Evolutionary conservation across 176 grass and related monocot genomes (phyloP).

Genomic region (Cenchrus fungigraminus): DNA sequence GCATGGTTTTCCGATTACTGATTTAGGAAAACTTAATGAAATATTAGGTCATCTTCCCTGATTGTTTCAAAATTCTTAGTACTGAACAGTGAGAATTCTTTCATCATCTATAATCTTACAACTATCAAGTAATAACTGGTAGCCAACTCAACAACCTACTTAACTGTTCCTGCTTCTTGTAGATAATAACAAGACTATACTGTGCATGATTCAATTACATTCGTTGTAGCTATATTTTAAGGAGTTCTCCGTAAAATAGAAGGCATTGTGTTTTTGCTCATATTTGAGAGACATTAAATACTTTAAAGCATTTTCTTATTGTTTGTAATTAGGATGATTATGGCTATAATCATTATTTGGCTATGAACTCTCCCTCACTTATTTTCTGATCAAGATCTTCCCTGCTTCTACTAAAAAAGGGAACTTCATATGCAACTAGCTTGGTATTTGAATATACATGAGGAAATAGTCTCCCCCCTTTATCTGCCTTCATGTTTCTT

Average conservation of each 20-base stretch:
- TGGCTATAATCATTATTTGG: background rate
- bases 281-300: background rate
- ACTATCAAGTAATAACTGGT: background rate
- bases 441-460: background rate
- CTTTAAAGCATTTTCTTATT: slow-evolving; percentile 11
- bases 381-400: no score
- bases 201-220: background rate
- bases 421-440: background rate
- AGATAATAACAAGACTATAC: background rate
- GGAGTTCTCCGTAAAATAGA: background rate
- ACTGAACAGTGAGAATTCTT: background rate
- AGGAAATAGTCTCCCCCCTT: background rate
- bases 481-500: background rate
- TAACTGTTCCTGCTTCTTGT: background rate
- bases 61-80: background rate
- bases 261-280: background rate
- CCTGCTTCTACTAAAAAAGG: background rate
- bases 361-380: background rate
- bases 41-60: background rate
- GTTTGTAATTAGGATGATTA: background rate
- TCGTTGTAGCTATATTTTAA: background rate
- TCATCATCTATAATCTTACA: background rate
- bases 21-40: background rate
- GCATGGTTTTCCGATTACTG: background rate
- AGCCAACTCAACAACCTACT: slow-evolving; percentile 5